phyloP scores from a whole-genome alignment of 192 early-diverging fungal genomes.

The Coemansia sp. region DNA sequence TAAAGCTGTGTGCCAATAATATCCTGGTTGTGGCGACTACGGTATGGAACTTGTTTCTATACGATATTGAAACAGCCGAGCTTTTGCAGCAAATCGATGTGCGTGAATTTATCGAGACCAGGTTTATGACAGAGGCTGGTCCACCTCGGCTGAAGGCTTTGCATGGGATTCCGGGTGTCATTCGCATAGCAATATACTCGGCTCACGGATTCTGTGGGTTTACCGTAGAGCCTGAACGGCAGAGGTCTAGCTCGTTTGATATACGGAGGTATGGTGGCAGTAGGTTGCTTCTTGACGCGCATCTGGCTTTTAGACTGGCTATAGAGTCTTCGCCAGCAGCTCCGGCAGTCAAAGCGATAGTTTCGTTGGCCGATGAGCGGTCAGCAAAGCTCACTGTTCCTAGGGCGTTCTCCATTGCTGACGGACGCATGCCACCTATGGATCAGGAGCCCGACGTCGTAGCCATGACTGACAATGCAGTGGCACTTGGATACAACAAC shows the following conservation, averaged over 20 bases:
- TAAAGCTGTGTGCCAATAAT: conserved; percentile 15
- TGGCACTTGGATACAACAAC: conserved; percentile 3
- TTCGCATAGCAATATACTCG: conserved; percentile 5
- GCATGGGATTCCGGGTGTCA: conserved; percentile 1
- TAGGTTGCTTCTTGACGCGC: not conserved
- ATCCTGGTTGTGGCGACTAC: conserved; percentile 9
- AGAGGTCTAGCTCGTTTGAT: conserved; percentile 1
- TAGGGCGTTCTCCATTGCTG: not conserved
- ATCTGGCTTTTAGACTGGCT: not conserved
- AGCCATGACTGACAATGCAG: conserved; percentile 13
- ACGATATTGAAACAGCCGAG: not conserved
- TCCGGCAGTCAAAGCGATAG: not conserved
- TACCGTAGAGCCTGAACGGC: not conserved
- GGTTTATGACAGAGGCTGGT: conserved; percentile 4
- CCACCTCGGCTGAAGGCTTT: not conserved
- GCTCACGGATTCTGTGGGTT: conserved; percentile 8
- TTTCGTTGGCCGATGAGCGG: not conserved
- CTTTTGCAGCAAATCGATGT: not conserved
- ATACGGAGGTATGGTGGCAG: not conserved
- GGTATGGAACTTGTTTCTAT: conserved; percentile 16
- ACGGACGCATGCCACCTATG: conserved; percentile 3
- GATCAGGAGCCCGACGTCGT: conserved; percentile 2
- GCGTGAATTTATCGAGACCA: conserved; percentile 10
- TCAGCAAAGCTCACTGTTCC: not conserved
- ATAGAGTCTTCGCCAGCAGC: not conserved